Percentiles rank a stretch among this genome's conserved stretches.
Conservation (phyloP, 441 rosid genomes). For the Gossypium davidsonii region DNA sequence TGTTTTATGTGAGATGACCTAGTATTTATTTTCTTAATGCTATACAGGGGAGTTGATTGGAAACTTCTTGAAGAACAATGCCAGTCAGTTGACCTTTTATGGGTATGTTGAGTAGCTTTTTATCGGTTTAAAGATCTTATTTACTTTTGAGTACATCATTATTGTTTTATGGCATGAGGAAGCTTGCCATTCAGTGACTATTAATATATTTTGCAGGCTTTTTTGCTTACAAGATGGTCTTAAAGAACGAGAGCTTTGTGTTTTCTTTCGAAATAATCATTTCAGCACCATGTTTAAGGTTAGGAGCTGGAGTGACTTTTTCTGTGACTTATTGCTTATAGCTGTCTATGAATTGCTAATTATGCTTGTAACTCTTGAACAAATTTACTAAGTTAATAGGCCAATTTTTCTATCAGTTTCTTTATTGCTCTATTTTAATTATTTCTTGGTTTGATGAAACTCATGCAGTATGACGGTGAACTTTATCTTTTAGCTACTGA, state of each 20-base stretch:
- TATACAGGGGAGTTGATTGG: slow-evolving; percentile 67
- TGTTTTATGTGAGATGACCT: slow-evolving; percentile 10
- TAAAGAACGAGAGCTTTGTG: slow-evolving; percentile 92
- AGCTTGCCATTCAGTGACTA: neutral
- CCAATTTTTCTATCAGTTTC: neutral
- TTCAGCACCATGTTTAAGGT: slow-evolving; percentile 99
- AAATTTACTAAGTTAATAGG: slow-evolving; percentile 1
- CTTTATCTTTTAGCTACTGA: slow-evolving; percentile 99
- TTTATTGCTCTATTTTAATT: neutral
- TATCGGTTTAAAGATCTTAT: slow-evolving; percentile 14
- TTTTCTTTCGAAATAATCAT: slow-evolving; percentile 94
- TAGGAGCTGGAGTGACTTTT: slow-evolving; percentile 19
- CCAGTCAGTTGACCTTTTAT: slow-evolving; percentile 77
- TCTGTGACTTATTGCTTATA: neutral
- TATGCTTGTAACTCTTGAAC: neutral
- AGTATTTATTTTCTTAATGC: slow-evolving; percentile 18
- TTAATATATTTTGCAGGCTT: slow-evolving; percentile 46
- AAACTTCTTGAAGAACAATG: slow-evolving; percentile 75
- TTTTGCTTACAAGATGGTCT: slow-evolving; percentile 86
- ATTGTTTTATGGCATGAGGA: neutral
- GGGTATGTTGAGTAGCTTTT: slow-evolving; percentile 50
- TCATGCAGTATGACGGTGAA: slow-evolving; percentile 79
- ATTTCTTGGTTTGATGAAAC: neutral
- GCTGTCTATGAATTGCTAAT: slow-evolving; percentile 3
- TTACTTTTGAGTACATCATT: slow-evolving; percentile 10